Evolutionary conservation across 2,329 filamentous ascomycete genomes (phyloP).

Genomic region (Cryphonectria radicalis): DNA sequence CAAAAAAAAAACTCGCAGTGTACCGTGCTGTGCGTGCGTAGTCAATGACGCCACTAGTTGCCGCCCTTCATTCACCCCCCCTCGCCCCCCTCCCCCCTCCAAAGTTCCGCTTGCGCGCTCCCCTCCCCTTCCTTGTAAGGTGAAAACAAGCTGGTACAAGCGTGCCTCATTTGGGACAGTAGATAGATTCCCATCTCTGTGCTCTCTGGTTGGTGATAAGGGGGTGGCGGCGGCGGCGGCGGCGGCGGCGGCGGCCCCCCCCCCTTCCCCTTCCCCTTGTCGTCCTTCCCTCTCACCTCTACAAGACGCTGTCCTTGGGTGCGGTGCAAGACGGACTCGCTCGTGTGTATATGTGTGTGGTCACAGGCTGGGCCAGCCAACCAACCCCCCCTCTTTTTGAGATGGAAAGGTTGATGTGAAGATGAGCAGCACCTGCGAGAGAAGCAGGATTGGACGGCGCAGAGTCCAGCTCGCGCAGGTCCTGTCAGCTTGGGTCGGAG

Average conservation of each 20-base stretch:
- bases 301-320: not conserved
- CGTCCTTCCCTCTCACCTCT: not conserved
- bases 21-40: slow-evolving; percentile 5
- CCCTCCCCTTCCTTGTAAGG: slow-evolving; percentile 7
- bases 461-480: not conserved
- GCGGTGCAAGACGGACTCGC: not conserved
- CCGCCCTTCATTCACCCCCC: not conserved
- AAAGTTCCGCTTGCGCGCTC: slow-evolving; percentile 1
- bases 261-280: slow-evolving; percentile 6
- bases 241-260: too few species aligned
- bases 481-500: slow-evolving; percentile 13
- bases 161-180: slow-evolving; percentile 8
- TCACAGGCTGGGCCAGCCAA: slow-evolving; percentile 15
- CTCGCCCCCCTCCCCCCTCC: too few species aligned
- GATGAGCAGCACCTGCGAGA: slow-evolving; percentile 6
- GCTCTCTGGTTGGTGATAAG: not conserved
- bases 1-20: too few species aligned
- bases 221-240: not conserved
- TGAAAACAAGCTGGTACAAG: not conserved
- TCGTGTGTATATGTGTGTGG: not conserved
- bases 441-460: slow-evolving; percentile 1
- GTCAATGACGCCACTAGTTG: slow-evolving; percentile 20
- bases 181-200: slow-evolving; percentile 3
- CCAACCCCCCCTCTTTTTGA: too few species aligned
- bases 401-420: slow-evolving; percentile 22